Evolutionary conservation across 306 rosid genomes (phyloP).

Genomic region (Ochetophila trinervis): DNA sequence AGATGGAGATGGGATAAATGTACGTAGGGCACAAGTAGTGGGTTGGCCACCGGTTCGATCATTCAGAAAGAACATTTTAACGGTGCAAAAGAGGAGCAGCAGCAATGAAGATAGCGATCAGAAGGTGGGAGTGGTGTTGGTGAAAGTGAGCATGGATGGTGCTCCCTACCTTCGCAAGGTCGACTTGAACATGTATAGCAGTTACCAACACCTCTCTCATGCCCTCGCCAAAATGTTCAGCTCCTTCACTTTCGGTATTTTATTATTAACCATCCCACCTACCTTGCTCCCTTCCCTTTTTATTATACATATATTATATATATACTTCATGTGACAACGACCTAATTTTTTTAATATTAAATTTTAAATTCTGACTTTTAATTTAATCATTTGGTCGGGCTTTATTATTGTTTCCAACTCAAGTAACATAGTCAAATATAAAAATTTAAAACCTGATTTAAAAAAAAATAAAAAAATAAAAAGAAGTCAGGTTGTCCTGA

Average conservation of each 20-base stretch:
- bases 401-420: too few relatives aligned
- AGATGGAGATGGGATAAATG: background rate
- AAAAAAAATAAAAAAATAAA: too few relatives aligned
- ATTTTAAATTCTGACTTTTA: too few relatives aligned
- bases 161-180: constrained; percentile 96
- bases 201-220: constrained; percentile 70
- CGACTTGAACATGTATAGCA: constrained; percentile 58
- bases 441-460: too few relatives aligned
- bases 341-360: too few relatives aligned
- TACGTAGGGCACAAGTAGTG: constrained; percentile 76
- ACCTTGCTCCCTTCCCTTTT: background rate
- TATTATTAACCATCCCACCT: too few relatives aligned
- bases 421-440: too few relatives aligned
- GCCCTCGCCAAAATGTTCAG: constrained; percentile 81
- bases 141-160: constrained; percentile 95
- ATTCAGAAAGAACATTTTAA: constrained; percentile 63
- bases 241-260: constrained; percentile 66
- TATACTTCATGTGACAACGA: too few relatives aligned
- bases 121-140: constrained; percentile 42
- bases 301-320: background rate
- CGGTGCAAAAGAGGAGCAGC: constrained; percentile 40
- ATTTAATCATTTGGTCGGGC: too few relatives aligned
- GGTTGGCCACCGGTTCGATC: constrained; percentile 98
- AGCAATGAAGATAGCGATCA: constrained; percentile 35
- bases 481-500: too few relatives aligned